phyloP scores from a whole-genome alignment of 2,329 filamentous ascomycete species.

The Tolypocladium guangdongense region DNA sequence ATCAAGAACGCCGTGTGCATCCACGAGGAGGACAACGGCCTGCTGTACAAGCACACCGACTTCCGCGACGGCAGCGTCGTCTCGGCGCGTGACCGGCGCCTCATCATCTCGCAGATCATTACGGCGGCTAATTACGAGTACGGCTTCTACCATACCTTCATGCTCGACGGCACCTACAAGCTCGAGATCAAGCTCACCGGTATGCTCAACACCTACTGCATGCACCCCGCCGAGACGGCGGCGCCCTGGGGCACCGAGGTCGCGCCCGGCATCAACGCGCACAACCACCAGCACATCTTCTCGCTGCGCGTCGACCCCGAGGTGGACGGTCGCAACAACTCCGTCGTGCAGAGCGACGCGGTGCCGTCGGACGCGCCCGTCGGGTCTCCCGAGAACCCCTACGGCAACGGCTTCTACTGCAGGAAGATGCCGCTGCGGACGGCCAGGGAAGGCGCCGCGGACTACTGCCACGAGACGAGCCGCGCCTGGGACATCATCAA shows the following conservation, averaged over 20 bases:
- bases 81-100: conserved; percentile 44
- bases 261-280: conserved; percentile 48
- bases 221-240: conserved; percentile 26
- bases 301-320: conserved; percentile 55
- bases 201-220: conserved; percentile 27
- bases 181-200: conserved; percentile 44
- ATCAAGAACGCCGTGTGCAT: conserved; percentile 44
- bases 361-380: conserved; percentile 48
- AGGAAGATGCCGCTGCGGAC: conserved; percentile 15
- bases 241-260: conserved; percentile 52
- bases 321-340: conserved; percentile 50
- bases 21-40: conserved; percentile 36
- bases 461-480: conserved; percentile 18
- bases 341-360: conserved; percentile 62
- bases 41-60: conserved; percentile 55
- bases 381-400: conserved; percentile 57
- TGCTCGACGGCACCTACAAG: conserved; percentile 55
- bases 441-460: conserved; percentile 10
- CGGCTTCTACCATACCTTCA: conserved; percentile 26
- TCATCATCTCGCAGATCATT: conserved; percentile 54
- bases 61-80: conserved; percentile 48
- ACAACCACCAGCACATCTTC: conserved; percentile 64
- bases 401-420: conserved; percentile 60
- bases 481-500: conserved; percentile 27
- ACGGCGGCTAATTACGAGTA: conserved; percentile 58